A percentile compares a stretch with the other conserved stretches of the same genome.
Evolutionary conservation across 495 filamentous ascomycete species (phyloP).

Genomic region (Evernia prunastri): DNA sequence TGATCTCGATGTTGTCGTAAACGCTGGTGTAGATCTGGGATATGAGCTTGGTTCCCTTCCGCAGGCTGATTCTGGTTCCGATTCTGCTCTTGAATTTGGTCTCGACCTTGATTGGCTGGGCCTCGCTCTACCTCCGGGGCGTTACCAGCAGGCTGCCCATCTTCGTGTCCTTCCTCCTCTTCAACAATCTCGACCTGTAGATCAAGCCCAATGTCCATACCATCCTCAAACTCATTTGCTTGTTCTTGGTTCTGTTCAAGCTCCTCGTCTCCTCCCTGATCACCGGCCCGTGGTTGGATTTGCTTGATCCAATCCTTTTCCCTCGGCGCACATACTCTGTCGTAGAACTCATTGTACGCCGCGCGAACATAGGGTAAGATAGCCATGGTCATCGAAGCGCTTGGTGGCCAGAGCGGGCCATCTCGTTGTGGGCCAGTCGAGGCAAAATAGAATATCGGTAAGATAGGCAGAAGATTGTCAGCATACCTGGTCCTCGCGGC

Average conservation of each 20-base stretch:
- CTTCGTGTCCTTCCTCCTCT: conserved; percentile 39
- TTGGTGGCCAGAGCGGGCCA: conserved; percentile 65
- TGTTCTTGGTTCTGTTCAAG: conserved; percentile 34
- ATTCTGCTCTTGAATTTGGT: conserved; percentile 9
- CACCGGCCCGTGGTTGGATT: conserved; percentile 55
- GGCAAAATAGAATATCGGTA: conserved; percentile 58
- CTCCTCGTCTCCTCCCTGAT: conserved; percentile 29
- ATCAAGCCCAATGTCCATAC: conserved; percentile 32
- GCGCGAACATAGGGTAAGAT: conserved; percentile 61
- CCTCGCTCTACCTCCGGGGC: conserved; percentile 22
- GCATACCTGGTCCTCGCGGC: conserved; percentile 53
- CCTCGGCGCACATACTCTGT: conserved; percentile 52
- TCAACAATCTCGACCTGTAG: conserved; percentile 38
- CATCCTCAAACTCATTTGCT: conserved; percentile 33
- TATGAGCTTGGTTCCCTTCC: neutral
- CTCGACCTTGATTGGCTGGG: conserved; percentile 25
- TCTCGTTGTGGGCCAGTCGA: conserved; percentile 39
- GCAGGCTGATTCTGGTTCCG: conserved; percentile 6
- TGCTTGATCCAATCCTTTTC: conserved; percentile 62
- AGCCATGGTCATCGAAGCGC: conserved; percentile 60
- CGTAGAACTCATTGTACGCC: conserved; percentile 60
- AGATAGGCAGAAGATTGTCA: conserved; percentile 53
- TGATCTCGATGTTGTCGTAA: conserved; percentile 1
- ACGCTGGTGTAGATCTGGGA: conserved; percentile 9
- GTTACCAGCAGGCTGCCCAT: conserved; percentile 31